Base-by-base conservation (phyloP, 306 rosid genomes). In the Cucurbita pepo region DNA sequence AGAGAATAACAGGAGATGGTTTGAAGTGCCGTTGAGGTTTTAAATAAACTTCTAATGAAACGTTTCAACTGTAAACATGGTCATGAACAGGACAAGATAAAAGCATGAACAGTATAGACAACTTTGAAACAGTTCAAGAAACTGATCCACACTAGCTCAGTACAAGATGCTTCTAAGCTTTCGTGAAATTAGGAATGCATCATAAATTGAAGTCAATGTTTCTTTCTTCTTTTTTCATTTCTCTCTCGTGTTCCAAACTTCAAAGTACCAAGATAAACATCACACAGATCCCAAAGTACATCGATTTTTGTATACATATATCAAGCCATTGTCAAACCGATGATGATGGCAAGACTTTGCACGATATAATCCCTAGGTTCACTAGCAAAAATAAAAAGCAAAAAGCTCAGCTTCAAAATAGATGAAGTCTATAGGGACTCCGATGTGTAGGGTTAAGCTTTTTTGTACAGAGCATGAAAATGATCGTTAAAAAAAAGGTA, bases 251-350 rank as follows among this genome's bases (percentile, higher is more conserved):
- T 14, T 45, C 40, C 41, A 67, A 67, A 67, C 45, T 69, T 50
- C 58, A 4, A 50, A 69, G 74, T 69, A 30, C 44, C 45, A 69
- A 69, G 74, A 69, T 69, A 69, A 69, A 69, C 74, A 50, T 69
- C 58, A 50, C 57, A 69, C 74, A 69, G 74, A 69, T 69, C 74
- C 74, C 56, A 30, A 51, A 61, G 34, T 8, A 25, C 58, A 69
- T 69, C 47, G 45, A 50, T 25, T 69, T 69, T 69, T 69, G 58
- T 53, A 69, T 18, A 19, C 10, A 48, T 48, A 69, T 8, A 50
- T 69, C 74, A 69, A 25, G 22, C 58, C 58, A 69, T 30, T 69
- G 57, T 69, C 74, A 69, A 69, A 69, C 57, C 3, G 45, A 50
- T 25, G 25, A 69, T 69, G 55, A 34, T 69, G 74, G 56, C 30